These are phyloP conservation scores for Cyberlindnera bimundalis DNA, from an alignment of 805 yeast genomes.

Conservation along the genomic window DNA sequence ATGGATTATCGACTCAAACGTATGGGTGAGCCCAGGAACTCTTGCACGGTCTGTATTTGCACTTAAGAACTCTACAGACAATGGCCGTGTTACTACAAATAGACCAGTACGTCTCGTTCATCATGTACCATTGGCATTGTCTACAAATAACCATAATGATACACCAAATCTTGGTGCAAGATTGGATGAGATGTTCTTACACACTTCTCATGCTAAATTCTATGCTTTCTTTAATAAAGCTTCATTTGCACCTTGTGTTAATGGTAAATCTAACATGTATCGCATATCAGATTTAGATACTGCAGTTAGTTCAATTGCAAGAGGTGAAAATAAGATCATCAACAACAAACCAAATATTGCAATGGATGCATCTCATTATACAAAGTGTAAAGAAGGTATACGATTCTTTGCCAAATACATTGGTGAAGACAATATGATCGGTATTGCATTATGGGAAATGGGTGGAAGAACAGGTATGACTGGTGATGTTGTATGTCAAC, in stretches of 20 bases:
- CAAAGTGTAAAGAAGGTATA: conserved; percentile 44
- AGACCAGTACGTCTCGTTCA: conserved; percentile 67
- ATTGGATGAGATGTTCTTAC: conserved; percentile 80
- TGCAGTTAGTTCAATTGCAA: conserved; percentile 45
- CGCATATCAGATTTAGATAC: conserved; percentile 60
- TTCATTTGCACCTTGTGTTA: conserved; percentile 82
- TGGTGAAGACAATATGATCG: conserved; percentile 93
- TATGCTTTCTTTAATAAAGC: conserved; percentile 73
- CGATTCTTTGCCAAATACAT: conserved; percentile 74
- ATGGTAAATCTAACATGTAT: conserved; percentile 83
- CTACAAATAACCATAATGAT: conserved; percentile 26
- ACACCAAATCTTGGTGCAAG: conserved; percentile 48
- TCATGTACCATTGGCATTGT: conserved; percentile 70
- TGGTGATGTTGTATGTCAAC: conserved; percentile 77
- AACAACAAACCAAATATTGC: conserved; percentile 35
- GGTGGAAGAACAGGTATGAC: conserved; percentile 77
- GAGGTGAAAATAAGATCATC: conserved; percentile 26
- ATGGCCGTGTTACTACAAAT: conserved; percentile 37
- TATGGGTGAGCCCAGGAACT: conserved; percentile 68
- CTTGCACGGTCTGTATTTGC: conserved; percentile 60
- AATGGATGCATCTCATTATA: conserved; percentile 31
- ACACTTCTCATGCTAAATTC: conserved; percentile 82
- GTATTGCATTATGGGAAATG: conserved; percentile 72
- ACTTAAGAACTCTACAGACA: conserved; percentile 45
- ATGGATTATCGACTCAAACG: conserved; percentile 87